phyloP scores from a whole-genome alignment of 352 stramenopile genomes.

The Aphanomyces euteiches region DNA sequence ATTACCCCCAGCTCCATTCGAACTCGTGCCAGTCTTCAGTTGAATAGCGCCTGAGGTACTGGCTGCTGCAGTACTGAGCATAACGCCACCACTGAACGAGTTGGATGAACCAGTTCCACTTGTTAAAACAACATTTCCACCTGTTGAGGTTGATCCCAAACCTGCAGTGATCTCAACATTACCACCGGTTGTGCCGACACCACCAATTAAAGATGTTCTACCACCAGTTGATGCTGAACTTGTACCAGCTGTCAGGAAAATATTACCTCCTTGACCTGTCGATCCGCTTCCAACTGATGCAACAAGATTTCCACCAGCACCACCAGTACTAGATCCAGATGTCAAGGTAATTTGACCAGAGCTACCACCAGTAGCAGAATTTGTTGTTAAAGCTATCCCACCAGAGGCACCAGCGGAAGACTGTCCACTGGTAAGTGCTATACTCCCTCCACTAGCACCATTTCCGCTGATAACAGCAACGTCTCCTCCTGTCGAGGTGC shows the following conservation, averaged over 20 bases:
- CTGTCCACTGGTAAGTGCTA: conserved; percentile 29
- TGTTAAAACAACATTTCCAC: conserved; percentile 2
- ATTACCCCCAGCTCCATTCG: conserved; percentile 4
- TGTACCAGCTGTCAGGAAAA: neutral
- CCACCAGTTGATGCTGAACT: conserved; percentile 13
- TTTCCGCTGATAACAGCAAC: conserved; percentile 32
- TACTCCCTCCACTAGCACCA: conserved; percentile 36
- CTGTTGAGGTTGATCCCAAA: neutral
- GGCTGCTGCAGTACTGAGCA: neutral
- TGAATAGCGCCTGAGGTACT: neutral
- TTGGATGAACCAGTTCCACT: neutral
- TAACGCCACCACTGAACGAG: neutral
- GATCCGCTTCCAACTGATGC: neutral
- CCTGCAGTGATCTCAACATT: conserved; percentile 8
- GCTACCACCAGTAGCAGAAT: conserved; percentile 8
- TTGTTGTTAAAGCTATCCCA: neutral
- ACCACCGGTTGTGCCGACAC: conserved; percentile 11
- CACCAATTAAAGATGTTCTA: neutral
- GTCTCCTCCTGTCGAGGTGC: conserved; percentile 16
- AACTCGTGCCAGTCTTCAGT: neutral
- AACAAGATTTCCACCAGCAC: conserved; percentile 13
- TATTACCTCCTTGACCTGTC: neutral
- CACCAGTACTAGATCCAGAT: conserved; percentile 14
- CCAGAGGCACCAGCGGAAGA: neutral
- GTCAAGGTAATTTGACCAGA: conserved; percentile 3